Evolutionary conservation across 2,329 filamentous ascomycete species (phyloP), one percentile per base, ranked within the genome.

Genomic region (Penicillium sumatraense): DNA sequence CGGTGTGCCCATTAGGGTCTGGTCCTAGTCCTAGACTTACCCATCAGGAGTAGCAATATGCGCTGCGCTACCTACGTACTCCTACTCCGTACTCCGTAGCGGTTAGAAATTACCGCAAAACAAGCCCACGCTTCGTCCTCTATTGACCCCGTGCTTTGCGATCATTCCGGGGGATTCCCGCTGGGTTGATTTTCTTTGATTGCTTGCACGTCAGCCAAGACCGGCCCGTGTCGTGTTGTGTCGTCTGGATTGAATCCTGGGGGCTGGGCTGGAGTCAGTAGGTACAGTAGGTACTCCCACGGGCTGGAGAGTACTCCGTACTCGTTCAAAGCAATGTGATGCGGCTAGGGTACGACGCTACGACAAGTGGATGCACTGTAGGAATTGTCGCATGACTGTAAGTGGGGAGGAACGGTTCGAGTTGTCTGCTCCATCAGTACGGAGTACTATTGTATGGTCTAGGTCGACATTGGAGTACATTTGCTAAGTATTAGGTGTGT

Each of bases 91-190:
- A n/a, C n/a, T n/a, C n/a, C n/a, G n/a, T n/a, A 7, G 13, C 11
- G 41, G 14, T 10, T 16, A 13, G 18, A 24, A 20, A 8, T 24
- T 14, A 5, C 16, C 35, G n/a, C 7, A 7, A 38, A 2, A 13
- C 21, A n/a, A 16, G 20, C 38, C 18, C 38, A 41, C 65, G 66
- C 66, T 65, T 54, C 62, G 62, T 64, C 64, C 64, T 38, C 58
- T 49, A 35, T 51, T 47, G 58, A 59, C 57, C 58, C 66, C 64
- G 66, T 69, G 66, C 67, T 9, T 16, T 54, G 11, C 56, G 53
- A 65, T 63, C 36, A 40, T 11, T 67, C 68, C 60, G 68, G 68
- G 68, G 68, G 67, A 71, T 68, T 65, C 58, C 67, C 66, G 62
- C 60, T 31, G 11, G 9, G 11, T 13, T 2, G 5, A 4, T 31